Evolutionary conservation across 441 rosid genomes (phyloP).

Genomic region (Syzygium malaccense): DNA sequence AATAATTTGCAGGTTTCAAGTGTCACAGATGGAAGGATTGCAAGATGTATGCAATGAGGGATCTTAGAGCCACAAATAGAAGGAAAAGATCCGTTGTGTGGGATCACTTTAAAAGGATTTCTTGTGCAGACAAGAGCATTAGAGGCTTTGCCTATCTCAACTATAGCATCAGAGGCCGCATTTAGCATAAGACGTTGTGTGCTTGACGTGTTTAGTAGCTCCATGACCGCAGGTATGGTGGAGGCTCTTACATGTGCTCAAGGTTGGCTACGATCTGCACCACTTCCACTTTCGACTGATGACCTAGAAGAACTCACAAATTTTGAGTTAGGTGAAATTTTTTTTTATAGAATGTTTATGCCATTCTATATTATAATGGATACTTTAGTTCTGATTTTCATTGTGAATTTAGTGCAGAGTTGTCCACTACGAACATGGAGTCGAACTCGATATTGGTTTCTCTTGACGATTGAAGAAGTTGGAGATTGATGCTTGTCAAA

Average conservation of each 20-base stretch:
- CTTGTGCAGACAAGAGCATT: background rate
- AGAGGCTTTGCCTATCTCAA: background rate
- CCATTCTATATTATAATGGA: background rate
- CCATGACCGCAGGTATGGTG: background rate
- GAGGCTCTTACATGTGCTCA: background rate
- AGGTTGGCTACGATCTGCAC: background rate
- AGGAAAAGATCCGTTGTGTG: background rate
- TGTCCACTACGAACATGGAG: background rate
- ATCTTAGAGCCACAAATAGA: too few species aligned
- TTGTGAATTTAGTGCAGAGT: background rate
- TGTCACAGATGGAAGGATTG: too few species aligned
- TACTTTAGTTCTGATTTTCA: too few species aligned
- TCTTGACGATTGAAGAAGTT: background rate
- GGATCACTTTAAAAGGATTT: background rate
- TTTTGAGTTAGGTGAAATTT: background rate
- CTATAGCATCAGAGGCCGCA: background rate
- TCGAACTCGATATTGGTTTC: too few species aligned
- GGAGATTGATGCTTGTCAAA: background rate
- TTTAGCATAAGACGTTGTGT: background rate
- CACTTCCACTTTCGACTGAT: background rate
- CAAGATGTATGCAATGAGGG: background rate
- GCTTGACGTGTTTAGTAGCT: background rate
- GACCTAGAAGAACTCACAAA: background rate
- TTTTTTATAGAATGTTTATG: too few species aligned
- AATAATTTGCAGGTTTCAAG: accelerated